These are phyloP conservation scores for Polyporus arcularius DNA, from an alignment of 768 basidiomycete species.

Conservation along the genomic window DNA sequence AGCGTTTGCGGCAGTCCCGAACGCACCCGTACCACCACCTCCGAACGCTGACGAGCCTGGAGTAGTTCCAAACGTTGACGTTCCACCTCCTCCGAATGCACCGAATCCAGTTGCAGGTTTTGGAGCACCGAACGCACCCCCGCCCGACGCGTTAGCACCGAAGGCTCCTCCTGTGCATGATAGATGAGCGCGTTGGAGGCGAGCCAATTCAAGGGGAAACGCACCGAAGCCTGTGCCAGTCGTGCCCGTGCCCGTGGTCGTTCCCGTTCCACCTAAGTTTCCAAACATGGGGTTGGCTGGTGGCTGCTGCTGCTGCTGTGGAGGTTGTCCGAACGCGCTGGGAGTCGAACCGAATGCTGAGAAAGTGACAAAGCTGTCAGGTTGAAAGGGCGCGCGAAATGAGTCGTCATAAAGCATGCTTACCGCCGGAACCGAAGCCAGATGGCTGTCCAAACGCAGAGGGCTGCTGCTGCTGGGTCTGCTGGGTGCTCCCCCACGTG, in stretches of 20 bases:
- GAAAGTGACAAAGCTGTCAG: conserved; percentile 9
- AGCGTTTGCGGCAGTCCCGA: conserved; percentile 7
- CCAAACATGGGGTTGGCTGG: conserved; percentile 84
- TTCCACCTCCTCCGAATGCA: conserved; percentile 64
- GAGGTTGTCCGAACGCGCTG: conserved; percentile 57
- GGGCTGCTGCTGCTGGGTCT: conserved; percentile 59
- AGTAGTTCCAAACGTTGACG: conserved; percentile 49
- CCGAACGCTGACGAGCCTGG: conserved; percentile 44
- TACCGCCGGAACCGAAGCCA: conserved; percentile 65
- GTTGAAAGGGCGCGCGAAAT: conserved; percentile 23
- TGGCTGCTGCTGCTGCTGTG: conserved; percentile 35
- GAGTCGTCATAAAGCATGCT: conserved; percentile 41
- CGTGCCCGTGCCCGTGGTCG: conserved; percentile 34
- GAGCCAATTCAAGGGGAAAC: conserved; percentile 14
- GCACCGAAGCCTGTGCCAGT: conserved; percentile 37
- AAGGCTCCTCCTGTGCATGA: conserved; percentile 40
- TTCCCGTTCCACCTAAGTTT: conserved; percentile 42
- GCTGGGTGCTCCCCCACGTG: conserved; percentile 69
- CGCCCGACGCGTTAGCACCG: conserved; percentile 36
- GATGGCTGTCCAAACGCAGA: conserved; percentile 71
- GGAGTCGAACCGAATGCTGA: conserved; percentile 33
- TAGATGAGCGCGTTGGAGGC: neutral
- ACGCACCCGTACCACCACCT: conserved; percentile 18
- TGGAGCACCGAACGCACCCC: conserved; percentile 54
- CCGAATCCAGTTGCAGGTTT: conserved; percentile 80